Evolutionary conservation across 164 flowering plant genomes (phyloP), one percentile per base, ranked within the genome.

Genomic region (Aristolochia fimbriata): DNA sequence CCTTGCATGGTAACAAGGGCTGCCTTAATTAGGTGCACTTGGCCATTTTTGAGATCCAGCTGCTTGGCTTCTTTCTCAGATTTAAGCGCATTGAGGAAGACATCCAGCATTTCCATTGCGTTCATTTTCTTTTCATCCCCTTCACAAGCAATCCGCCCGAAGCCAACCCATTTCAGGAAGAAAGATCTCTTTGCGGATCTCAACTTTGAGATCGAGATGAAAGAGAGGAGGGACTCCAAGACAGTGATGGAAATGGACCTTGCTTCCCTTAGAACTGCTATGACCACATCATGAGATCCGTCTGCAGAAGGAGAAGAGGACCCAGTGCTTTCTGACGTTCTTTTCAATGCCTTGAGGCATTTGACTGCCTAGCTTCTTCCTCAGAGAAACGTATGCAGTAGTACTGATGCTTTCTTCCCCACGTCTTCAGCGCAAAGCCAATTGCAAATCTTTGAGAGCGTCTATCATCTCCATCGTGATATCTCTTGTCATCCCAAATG

Each of bases 191-290:
- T 27, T n/a, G n/a, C 30, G 30, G 30, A 2, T 27, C 66, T 65
- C n/a, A 56, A 37, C 20, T 14, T 51, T 6, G 80, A 58, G 12
- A 50, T 19, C 4, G 77, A 65, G 58, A 80, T 63, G 62, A 68
- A 67, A 45, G 62, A 23, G 54, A 76, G 27, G 47, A 82, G 62
- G 16, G 76, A 64, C 41, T 68, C 61, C 30, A 84, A 72, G 62
- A 78, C 27, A 10, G 69, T 63, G 27, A 71, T 59, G 64, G 63
- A 76, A 27, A 56, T 55, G n/a, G 20, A 41, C 37, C 52, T 64
- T 11, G 64, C 76, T 67, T 84, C 83, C 64, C 62, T 65, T 15
- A 84, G 62, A 22, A 72, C 65, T 33, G 58, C 60, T 19, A 72
- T 59, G 52, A 71, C 56, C 25, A 61, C 60, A 0, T 58, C 30